These are phyloP conservation scores for Podaxis pistillaris DNA, from an alignment of 768 basidiomycete species.

Conservation along the genomic window DNA sequence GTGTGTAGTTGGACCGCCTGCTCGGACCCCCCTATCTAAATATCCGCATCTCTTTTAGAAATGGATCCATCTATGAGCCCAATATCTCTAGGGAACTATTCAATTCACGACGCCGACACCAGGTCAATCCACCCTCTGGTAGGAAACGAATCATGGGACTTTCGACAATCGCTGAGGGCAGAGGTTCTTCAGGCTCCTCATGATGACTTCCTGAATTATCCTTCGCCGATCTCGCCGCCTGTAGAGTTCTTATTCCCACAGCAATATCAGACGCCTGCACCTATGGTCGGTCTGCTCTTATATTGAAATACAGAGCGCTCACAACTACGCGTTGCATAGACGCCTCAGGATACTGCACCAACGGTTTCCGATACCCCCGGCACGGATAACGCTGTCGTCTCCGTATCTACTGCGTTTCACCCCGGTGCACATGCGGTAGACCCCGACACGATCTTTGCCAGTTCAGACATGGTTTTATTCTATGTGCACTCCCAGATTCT, in stretches of 20 bases:
- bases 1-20: neutral
- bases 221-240: neutral
- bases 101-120: neutral
- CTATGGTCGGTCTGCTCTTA: neutral
- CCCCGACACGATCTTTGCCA: constrained; percentile 37
- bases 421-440: constrained; percentile 18
- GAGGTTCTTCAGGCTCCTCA: neutral
- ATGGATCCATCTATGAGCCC: neutral
- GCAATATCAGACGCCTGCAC: neutral
- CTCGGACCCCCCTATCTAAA: neutral
- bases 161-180: neutral
- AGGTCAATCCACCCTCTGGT: neutral
- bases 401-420: constrained; percentile 24
- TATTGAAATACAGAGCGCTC: too few relatives aligned
- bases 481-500: constrained; percentile 51
- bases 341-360: neutral
- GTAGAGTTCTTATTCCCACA: neutral
- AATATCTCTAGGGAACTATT: neutral
- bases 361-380: neutral
- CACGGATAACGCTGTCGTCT: neutral
- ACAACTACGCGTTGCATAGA: neutral
- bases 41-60: neutral
- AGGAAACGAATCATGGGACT: neutral
- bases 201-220: neutral
- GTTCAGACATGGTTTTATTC: constrained; percentile 62